Percentiles rank a stretch among this genome's conserved stretches.
Conservation (phyloP, 1,284 basidiomycete genomes). For the Mycena sp. region DNA sequence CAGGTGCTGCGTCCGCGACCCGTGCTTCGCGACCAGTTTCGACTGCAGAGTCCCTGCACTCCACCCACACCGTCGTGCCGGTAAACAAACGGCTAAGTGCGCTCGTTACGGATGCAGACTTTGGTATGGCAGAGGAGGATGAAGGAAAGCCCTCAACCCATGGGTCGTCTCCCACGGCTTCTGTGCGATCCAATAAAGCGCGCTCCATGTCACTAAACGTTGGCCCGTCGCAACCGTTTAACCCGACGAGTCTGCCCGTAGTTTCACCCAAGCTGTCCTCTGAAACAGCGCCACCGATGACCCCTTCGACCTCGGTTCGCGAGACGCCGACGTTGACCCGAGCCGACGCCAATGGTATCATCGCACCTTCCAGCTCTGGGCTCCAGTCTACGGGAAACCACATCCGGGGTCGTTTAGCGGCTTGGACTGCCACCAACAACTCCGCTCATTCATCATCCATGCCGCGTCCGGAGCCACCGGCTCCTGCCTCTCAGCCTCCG, state of each 20-base stretch:
- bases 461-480: slow-evolving; percentile 16
- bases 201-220: slow-evolving; percentile 73
- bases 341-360: slow-evolving; percentile 55
- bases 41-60: slow-evolving; percentile 78
- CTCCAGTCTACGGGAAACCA: slow-evolving; percentile 53
- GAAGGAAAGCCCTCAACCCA: slow-evolving; percentile 30
- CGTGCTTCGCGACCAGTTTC: slow-evolving; percentile 77
- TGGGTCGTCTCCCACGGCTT: slow-evolving; percentile 31
- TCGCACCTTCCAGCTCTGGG: slow-evolving; percentile 51
- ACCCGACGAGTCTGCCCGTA: slow-evolving; percentile 31
- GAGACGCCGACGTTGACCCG: slow-evolving; percentile 54
- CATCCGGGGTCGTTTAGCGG: slow-evolving; percentile 61
- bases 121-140: slow-evolving; percentile 63
- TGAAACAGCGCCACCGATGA: slow-evolving; percentile 38
- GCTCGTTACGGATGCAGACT: slow-evolving; percentile 72
- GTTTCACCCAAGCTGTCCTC: slow-evolving; percentile 39
- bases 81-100: slow-evolving; percentile 74
- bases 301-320: slow-evolving; percentile 41
- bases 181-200: slow-evolving; percentile 53
- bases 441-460: slow-evolving; percentile 27
- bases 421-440: slow-evolving; percentile 55
- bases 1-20: slow-evolving; percentile 56
- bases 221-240: slow-evolving; percentile 42
- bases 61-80: slow-evolving; percentile 74
- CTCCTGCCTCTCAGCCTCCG: slow-evolving; percentile 42